phyloP scores from a whole-genome alignment of 1,284 basidiomycete genomes.

The Naganishia sp. region DNA sequence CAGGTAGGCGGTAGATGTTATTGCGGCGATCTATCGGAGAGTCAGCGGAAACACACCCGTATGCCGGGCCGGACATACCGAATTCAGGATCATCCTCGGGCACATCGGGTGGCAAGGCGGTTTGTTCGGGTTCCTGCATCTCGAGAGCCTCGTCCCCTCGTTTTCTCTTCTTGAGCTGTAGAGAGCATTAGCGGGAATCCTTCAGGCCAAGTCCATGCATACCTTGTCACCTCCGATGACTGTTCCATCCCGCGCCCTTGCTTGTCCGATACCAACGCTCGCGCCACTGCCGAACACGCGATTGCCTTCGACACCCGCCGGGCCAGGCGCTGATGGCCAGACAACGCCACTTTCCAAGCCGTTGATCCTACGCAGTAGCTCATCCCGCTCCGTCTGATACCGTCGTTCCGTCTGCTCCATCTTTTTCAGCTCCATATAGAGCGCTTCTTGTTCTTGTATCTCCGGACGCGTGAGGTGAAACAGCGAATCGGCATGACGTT shows the following conservation, averaged over 20 bases:
- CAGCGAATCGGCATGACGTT: conserved; percentile 80
- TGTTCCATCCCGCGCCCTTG: conserved; percentile 42
- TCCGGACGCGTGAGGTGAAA: conserved; percentile 84
- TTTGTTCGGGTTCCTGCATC: conserved; percentile 11
- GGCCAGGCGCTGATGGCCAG: conserved; percentile 62
- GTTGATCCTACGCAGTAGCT: conserved; percentile 77
- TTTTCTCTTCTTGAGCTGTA: conserved; percentile 46
- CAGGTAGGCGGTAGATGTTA: conserved; percentile 50
- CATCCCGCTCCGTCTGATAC: conserved; percentile 87
- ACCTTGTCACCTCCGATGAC: conserved; percentile 41
- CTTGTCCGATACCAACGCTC: conserved; percentile 54
- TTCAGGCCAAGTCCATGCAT: not conserved
- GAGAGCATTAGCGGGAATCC: not conserved
- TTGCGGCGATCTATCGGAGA: conserved; percentile 41
- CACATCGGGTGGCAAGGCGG: not conserved
- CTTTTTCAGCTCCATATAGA: conserved; percentile 91
- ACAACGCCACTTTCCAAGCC: conserved; percentile 82
- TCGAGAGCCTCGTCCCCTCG: conserved; percentile 44
- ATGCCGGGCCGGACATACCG: conserved; percentile 35
- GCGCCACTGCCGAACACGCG: conserved; percentile 48
- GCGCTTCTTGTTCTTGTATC: conserved; percentile 90
- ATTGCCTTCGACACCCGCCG: conserved; percentile 38
- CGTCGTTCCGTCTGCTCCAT: conserved; percentile 88
- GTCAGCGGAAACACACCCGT: conserved; percentile 2
- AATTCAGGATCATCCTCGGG: conserved; percentile 42